phyloP scores from a whole-genome alignment of 2,329 filamentous ascomycete species.

The Aphanocladium album region DNA sequence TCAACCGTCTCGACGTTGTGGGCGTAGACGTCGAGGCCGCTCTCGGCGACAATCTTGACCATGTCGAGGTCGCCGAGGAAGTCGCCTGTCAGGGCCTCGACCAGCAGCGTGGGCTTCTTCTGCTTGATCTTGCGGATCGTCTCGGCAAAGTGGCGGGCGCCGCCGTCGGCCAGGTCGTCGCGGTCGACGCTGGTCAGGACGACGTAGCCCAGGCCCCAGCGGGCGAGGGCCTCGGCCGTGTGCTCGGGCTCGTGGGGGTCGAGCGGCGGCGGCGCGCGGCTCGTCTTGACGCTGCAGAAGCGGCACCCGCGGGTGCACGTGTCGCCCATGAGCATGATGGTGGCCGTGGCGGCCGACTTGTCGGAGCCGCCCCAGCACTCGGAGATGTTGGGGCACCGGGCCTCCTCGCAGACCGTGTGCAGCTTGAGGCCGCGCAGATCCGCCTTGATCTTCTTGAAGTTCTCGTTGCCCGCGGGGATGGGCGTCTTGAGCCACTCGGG shows the following conservation, averaged over 20 bases:
- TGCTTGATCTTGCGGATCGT: constrained; percentile 92
- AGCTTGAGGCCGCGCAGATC: constrained; percentile 84
- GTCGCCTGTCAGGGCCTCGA: constrained; percentile 84
- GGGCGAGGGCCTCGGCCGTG: constrained; percentile 83
- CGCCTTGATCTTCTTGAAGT: constrained; percentile 92
- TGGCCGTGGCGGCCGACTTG: constrained; percentile 88
- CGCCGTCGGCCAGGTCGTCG: constrained; percentile 85
- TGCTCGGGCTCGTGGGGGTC: constrained; percentile 97
- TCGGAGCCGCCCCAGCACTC: constrained; percentile 94
- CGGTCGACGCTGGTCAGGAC: constrained; percentile 91
- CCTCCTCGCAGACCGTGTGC: constrained; percentile 97
- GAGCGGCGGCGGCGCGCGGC: constrained; percentile 66
- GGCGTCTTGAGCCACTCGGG: constrained; percentile 96
- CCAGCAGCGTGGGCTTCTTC: constrained; percentile 70
- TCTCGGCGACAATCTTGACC: constrained; percentile 77
- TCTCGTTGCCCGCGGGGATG: constrained; percentile 72
- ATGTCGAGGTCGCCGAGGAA: constrained; percentile 81
- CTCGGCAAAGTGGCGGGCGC: constrained; percentile 84
- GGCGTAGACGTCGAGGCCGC: constrained; percentile 91
- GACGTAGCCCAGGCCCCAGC: constrained; percentile 95
- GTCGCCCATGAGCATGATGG: constrained; percentile 99
- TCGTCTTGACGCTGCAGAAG: constrained; percentile 96
- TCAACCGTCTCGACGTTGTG: constrained; percentile 97
- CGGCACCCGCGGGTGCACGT: constrained; percentile 94
- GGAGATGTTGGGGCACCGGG: constrained; percentile 92